Evolutionary conservation across 2,329 filamentous ascomycete species (phyloP), one percentile per base, ranked within the genome.

Genomic region (Hysterium pulicare): DNA sequence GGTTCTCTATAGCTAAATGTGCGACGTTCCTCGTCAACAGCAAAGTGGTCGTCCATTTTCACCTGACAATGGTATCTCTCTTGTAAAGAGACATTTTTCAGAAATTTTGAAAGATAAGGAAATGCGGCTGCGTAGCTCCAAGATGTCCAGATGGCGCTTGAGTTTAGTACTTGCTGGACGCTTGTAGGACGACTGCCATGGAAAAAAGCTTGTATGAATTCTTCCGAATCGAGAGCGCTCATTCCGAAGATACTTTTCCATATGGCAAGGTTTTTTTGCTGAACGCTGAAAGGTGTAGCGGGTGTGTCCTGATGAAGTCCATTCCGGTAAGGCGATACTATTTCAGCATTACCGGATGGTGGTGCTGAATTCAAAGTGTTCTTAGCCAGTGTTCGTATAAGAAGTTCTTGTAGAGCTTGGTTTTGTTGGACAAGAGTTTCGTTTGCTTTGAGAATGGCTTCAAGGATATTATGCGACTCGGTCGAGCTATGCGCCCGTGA

Each of bases 121-220:
- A 30, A 39, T 5, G 24, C 23, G 17, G 15, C 23, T n/a, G 24
- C 26, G 16, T 39, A 39, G 17, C 15, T 39, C 37, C 37, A 39
- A 11, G 23, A 39, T 3, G 37, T 39, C 37, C 37, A 39, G 16
- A 23, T 31, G 8, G 5, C n/a, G n/a, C 15, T 31, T 8, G 24
- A 16, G 19, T 30, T 30, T 20, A 39, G 13, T 11, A 39, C 23
- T 21, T 39, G 3, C 13, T 39, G 9, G 4, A 39, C 15, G 11
- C 16, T 20, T 9, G 37, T 17, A 30, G 37, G 37, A 10, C 37
- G 37, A 10, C 11, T 31, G 15, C n/a, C 30, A 4, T 30, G n/a
- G 16, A 17, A 39, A n/a, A 31, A 39, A 5, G 26, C 37, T 24
- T 19, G n/a, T 23, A 39, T 20, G 16, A 39, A 39, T 6, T 39